Conservation (phyloP, 345 rosid genomes). For the Barbarea vulgaris region DNA sequence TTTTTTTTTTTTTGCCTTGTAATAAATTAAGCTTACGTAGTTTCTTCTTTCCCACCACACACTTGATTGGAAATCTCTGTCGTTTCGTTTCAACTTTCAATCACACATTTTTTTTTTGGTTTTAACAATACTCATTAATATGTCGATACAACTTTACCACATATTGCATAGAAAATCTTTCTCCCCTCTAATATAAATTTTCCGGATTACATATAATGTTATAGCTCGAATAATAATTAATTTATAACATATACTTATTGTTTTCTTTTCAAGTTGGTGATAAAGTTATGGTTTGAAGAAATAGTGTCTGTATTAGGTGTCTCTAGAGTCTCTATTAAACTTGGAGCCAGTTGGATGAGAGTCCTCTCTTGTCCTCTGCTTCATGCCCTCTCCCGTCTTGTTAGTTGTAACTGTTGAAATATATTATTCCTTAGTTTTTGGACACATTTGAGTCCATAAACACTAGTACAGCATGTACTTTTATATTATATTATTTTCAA, state of each 20-base stretch:
- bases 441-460: slow-evolving; percentile 28
- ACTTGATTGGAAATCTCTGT: slow-evolving; percentile 25
- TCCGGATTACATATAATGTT: background rate
- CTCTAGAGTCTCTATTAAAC: background rate
- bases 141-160: background rate
- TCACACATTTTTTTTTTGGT: background rate
- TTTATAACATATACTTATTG: background rate
- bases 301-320: slow-evolving; percentile 37
- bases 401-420: slow-evolving; percentile 35
- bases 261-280: background rate
- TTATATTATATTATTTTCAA: background rate
- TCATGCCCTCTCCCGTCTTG: slow-evolving; percentile 38
- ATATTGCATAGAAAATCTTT: background rate
- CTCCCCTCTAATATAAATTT: background rate
- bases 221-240: background rate
- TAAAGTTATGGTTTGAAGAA: slow-evolving; percentile 3
- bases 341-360: slow-evolving; percentile 34
- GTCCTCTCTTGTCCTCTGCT: slow-evolving; percentile 27
- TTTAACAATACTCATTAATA: background rate
- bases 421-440: slow-evolving; percentile 20
- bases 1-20: background rate
- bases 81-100: slow-evolving; percentile 24
- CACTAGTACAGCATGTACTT: slow-evolving; percentile 21
- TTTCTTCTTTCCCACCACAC: slow-evolving; percentile 36
- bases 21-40: slow-evolving; percentile 36